Base-by-base conservation (phyloP, 805 yeast species). In the Lipomyces lipofer region DNA sequence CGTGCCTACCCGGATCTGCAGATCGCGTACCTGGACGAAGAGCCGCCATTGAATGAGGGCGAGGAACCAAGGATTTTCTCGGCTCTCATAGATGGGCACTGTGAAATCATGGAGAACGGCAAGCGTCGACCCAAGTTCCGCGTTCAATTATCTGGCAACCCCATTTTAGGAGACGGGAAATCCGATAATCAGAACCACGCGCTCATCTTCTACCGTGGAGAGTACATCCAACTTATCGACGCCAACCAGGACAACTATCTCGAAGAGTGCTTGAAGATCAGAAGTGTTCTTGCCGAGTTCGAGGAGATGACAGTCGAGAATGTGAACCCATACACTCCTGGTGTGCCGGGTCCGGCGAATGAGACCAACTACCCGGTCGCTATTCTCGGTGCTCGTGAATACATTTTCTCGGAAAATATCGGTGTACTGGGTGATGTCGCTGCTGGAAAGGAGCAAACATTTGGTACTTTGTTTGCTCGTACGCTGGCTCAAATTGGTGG, bases 371-470 rank as follows among this genome's bases (percentile, higher is more conserved):
- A 70, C 28, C 91, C 94, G 1, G 95, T 92, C 15, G 98, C 97
- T 0, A 90, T 92, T 64, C 78, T 92, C 40, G 97, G 98, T 40
- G 96, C 97, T 0, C 81, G 98, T 64, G 98, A 92, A 68, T 90
- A 89, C 68, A 90, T 92, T 28, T 92, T 92, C 73, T 86, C 96
- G 1, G 97, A 91, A 71, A 87, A 87, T 66, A 83, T 88, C 56
- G 98, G 98, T 54, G 85, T 91, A 10, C 75, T 91, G 39, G 98
- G 97, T 45, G 97, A 91, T 71, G 88, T 91, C 63, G 97, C 97
- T 21, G 98, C 98, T 19, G 97, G 96, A 7, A 91, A 91, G 70
- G 98, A 91, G 68, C 97, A 92, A 71, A 91, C 98, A 1, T 91
- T 91, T 75, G 98, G 98, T 24, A 91, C 98, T 0, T 74, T 92